A percentile compares a stretch with the other conserved stretches of the same genome.
These are phyloP conservation scores for Kentomonas sorsogonicus DNA, from an alignment of 208 protist species.

Conservation along the genomic window DNA sequence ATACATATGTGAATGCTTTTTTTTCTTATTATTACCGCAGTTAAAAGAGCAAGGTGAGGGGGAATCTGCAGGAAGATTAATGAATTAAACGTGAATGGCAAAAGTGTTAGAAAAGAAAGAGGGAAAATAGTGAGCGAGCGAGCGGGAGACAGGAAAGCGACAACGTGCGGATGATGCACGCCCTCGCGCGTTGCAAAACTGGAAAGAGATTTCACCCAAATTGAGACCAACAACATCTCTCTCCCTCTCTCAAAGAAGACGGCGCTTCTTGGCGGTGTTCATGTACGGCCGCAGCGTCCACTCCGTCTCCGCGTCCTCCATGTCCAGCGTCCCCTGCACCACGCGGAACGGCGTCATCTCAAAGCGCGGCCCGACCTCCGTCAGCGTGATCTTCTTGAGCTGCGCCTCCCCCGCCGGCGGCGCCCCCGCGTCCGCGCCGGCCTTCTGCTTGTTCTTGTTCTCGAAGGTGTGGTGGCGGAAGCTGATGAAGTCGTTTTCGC, in stretches of 20 bases:
- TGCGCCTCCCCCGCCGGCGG: too few relatives aligned
- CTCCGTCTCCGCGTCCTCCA: constrained; percentile 97
- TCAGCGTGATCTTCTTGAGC: too few relatives aligned
- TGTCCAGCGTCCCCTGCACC: constrained; percentile 92
- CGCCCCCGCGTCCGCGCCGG: neutral
- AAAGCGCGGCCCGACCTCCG: constrained; percentile 98
- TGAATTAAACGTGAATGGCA: too few relatives aligned
- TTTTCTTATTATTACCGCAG: neutral
- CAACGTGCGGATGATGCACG: too few relatives aligned
- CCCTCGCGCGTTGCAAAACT: too few relatives aligned
- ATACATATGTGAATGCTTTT: neutral
- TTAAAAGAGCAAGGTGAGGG: too few relatives aligned
- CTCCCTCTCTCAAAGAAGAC: constrained; percentile 52
- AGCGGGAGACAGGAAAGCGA: too few relatives aligned
- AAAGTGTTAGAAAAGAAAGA: too few relatives aligned
- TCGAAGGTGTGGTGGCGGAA: constrained; percentile 98
- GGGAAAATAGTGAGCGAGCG: too few relatives aligned
- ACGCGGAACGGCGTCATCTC: constrained; percentile 97
- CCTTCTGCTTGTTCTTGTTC: constrained; percentile 39
- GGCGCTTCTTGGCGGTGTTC: constrained; percentile 96
- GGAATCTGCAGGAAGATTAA: too few relatives aligned
- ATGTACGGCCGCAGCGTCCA: constrained; percentile 98
- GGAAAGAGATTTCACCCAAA: too few relatives aligned
- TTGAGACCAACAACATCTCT: too few relatives aligned
- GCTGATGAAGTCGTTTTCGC: constrained; percentile 98